Conservation (phyloP, 768 basidiomycete genomes). For the Lyophyllum shimeji region DNA sequence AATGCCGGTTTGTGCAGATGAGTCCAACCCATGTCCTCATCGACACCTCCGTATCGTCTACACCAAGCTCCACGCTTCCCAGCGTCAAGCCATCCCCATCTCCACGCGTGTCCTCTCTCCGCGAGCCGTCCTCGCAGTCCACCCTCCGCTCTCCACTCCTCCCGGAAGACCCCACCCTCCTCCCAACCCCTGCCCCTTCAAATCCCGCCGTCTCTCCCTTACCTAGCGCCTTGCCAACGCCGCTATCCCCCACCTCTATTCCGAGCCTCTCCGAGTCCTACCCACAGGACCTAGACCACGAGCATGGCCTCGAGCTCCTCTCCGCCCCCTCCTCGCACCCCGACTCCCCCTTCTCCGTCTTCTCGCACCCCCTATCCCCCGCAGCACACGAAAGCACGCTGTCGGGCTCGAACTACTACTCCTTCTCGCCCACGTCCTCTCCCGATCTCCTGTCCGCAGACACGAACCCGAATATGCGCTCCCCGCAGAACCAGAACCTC, state of each 20-base stretch:
- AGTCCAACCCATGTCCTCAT: constrained; percentile 48
- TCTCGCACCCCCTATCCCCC: constrained; percentile 18
- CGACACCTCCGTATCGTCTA: constrained; percentile 30
- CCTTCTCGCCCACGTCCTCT: constrained; percentile 17
- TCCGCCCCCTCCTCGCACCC: constrained; percentile 44
- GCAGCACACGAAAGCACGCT: constrained; percentile 7
- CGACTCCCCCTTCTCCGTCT: constrained; percentile 37
- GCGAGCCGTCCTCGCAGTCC: constrained; percentile 8
- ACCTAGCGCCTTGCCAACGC: constrained; percentile 1
- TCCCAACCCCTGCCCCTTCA: constrained; percentile 15
- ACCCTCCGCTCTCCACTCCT: constrained; percentile 19
- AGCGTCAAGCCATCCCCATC: constrained; percentile 25
- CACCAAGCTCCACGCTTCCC: constrained; percentile 24
- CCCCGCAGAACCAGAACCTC: not conserved
- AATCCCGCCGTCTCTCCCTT: constrained; percentile 10
- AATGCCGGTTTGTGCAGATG: constrained; percentile 46
- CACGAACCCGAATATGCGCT: no score
- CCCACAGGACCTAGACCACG: constrained; percentile 41
- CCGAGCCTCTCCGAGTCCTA: constrained; percentile 44
- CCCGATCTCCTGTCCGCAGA: no score
- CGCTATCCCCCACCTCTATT: constrained; percentile 23
- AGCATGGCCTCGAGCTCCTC: constrained; percentile 42
- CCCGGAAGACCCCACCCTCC: constrained; percentile 2
- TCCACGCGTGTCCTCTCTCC: constrained; percentile 18
- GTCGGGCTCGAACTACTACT: constrained; percentile 15